phyloP scores from a whole-genome alignment of 2,329 filamentous ascomycete genomes.

The Zymoseptoria crescenta region DNA sequence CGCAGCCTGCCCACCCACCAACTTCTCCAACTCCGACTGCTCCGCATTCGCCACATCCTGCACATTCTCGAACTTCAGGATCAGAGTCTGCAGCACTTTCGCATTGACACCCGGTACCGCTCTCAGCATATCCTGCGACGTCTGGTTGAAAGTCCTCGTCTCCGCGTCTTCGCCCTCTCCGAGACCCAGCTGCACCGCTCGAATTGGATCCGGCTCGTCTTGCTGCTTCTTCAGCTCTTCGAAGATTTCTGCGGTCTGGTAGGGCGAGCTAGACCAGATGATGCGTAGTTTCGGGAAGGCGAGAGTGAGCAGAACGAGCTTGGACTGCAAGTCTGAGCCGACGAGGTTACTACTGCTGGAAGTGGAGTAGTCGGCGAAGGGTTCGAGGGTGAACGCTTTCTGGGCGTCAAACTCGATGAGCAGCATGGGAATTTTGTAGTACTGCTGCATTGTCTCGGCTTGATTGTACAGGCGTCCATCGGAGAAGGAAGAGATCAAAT shows the following conservation, averaged over 20 bases:
- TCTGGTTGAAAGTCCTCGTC: conserved; percentile 66
- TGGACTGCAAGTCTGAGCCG: conserved; percentile 75
- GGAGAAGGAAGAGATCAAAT: conserved; percentile 84
- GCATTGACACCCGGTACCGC: conserved; percentile 76
- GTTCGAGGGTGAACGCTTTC: conserved; percentile 86
- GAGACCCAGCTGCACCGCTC: conserved; percentile 75
- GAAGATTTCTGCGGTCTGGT: conserved; percentile 96
- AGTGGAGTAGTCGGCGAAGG: conserved; percentile 47
- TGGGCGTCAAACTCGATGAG: conserved; percentile 97
- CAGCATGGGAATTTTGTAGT: conserved; percentile 84
- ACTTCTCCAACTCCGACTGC: conserved; percentile 59
- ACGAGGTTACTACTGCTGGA: conserved; percentile 53
- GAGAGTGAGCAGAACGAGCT: conserved; percentile 84
- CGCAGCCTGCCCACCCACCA: conserved; percentile 72
- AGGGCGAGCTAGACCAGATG: conserved; percentile 88
- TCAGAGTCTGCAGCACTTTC: conserved; percentile 66
- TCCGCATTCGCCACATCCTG: conserved; percentile 79
- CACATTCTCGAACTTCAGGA: conserved; percentile 66
- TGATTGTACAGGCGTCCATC: conserved; percentile 89
- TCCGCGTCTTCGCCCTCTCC: conserved; percentile 49
- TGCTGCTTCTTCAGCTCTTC: conserved; percentile 84
- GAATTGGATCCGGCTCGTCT: conserved; percentile 81
- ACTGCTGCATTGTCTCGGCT: conserved; percentile 85
- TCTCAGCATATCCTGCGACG: conserved; percentile 84
- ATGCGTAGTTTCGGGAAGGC: conserved; percentile 84